phyloP scores from a whole-genome alignment of 129 eudicot genomes.

The Flaveria ramosissima region DNA sequence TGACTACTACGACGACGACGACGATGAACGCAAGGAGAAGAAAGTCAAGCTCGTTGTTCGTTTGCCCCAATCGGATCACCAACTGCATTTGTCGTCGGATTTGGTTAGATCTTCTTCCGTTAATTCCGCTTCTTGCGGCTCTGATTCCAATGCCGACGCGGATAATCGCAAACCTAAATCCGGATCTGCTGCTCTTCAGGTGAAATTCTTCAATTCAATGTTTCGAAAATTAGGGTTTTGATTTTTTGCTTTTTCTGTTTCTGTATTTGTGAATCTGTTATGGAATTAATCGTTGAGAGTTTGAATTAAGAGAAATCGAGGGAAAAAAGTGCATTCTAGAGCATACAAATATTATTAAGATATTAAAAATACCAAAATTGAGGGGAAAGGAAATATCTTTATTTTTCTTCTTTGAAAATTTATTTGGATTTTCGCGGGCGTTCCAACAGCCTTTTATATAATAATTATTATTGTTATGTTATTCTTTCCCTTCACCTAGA shows the following conservation, averaged over 20 bases:
- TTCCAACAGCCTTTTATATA: constrained; percentile 30
- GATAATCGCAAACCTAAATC: constrained; percentile 52
- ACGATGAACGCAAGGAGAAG: constrained; percentile 75
- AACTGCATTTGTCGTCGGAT: constrained; percentile 38
- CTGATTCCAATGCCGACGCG: constrained; percentile 45
- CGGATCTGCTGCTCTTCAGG: constrained; percentile 62
- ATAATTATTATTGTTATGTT: too few species aligned
- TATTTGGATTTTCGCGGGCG: constrained; percentile 41
- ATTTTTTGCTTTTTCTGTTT: not conserved
- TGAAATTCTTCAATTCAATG: constrained; percentile 17
- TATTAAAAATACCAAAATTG: constrained; percentile 25
- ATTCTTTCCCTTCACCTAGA: constrained; percentile 11
- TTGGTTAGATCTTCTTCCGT: constrained; percentile 38
- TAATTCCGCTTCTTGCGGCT: constrained; percentile 45
- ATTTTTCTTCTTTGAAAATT: constrained; percentile 28
- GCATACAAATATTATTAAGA: not conserved
- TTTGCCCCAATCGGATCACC: constrained; percentile 51
- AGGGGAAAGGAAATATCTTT: constrained; percentile 26
- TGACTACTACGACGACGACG: constrained; percentile 67
- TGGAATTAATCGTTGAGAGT: not conserved
- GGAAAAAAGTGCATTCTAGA: constrained; percentile 25
- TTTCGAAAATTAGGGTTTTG: constrained; percentile 30
- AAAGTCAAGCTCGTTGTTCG: constrained; percentile 76
- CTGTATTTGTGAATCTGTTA: not conserved
- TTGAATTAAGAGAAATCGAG: constrained; percentile 26